Evolutionary conservation across 148 eudicot species (phyloP), one percentile per base, ranked within the genome.

Genomic region (Diospyros lotus): DNA sequence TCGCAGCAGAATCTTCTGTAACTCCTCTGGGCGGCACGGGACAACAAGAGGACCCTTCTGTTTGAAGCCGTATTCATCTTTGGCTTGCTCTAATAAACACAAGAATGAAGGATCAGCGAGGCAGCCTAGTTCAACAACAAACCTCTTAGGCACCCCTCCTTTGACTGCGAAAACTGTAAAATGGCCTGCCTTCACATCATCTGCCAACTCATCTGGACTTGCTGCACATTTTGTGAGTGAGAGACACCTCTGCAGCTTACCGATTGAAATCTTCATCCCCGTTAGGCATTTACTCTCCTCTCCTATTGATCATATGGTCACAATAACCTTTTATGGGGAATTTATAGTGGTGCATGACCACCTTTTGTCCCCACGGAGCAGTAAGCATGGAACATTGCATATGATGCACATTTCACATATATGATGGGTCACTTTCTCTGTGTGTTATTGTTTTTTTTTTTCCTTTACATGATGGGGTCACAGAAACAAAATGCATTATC

Each of bases 1-100:
- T 38, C 72, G 43, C 14, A 68, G 60, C 28, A 87, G 63, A 67
- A 87, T 83, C 78, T 41, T 87, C 45, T 78, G 43, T 12, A 85
- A 65, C 52, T 85, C 83, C 50, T 83, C 76, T 10, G 88, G 79
- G 72, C 12, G 58, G 48, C 90, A 85, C 4, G 86, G 86, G 13
- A 87, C 67, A 5, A 67, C 73, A 66, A 87, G 81, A 38, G 80
- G 80, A 39, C 90, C 88, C 59, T 72, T 80, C 12, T 85, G 88
- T 50, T 55, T 62, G 54, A 79, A 81, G 18, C 88, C 87, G 58
- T 69, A 85, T 75, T 83, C 85, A 42, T 83, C 85, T 66, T 83
- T 83, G 1, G 91, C 87, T 60, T 79, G 28, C 56, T 87, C 66
- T 10, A 85, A 52, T 64, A 87, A 53, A 73, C 73, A 77, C 80